A percentile compares a stretch with the other conserved stretches of the same genome.
These are phyloP conservation scores for Fusarium annulatum DNA, from an alignment of 2,329 filamentous ascomycete species.

Conservation along the genomic window DNA sequence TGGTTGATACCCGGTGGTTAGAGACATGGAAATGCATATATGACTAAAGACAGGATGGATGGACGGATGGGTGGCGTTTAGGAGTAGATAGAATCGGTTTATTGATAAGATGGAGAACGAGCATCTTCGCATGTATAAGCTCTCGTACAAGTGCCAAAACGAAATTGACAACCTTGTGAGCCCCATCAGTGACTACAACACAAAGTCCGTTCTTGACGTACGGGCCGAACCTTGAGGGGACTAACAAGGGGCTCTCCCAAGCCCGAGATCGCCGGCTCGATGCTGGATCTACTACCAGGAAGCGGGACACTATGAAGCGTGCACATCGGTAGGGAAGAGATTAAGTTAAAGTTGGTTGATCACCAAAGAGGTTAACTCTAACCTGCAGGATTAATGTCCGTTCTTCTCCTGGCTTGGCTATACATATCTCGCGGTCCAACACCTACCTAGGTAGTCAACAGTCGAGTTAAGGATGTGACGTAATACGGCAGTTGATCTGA, in stretches of 20 bases:
- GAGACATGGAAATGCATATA: slow-evolving; percentile 4
- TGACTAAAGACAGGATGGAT: slow-evolving; percentile 1
- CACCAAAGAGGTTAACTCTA: not conserved
- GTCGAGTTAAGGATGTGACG: slow-evolving; percentile 5
- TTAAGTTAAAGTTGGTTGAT: not conserved
- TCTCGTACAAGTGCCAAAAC: not conserved
- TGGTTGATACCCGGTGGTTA: slow-evolving; percentile 23
- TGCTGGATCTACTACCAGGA: slow-evolving; percentile 10
- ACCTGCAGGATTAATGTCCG: not conserved
- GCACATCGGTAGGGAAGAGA: not conserved
- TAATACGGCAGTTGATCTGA: slow-evolving; percentile 1
- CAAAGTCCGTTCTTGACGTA: not conserved
- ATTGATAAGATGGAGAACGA: not conserved
- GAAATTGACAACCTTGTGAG: not conserved
- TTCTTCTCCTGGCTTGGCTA: not conserved
- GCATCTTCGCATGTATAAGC: not conserved
- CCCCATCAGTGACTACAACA: not conserved
- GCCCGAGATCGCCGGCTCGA: not conserved
- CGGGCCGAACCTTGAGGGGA: slow-evolving; percentile 10
- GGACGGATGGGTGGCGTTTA: slow-evolving; percentile 25
- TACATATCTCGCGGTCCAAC: not conserved
- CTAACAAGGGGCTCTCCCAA: not conserved
- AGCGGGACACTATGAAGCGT: not conserved
- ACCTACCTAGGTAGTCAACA: too few relatives aligned
- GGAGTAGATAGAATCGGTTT: not conserved